phyloP scores from a whole-genome alignment of 108 stramenopile genomes.

The Bacterosira constricta region DNA sequence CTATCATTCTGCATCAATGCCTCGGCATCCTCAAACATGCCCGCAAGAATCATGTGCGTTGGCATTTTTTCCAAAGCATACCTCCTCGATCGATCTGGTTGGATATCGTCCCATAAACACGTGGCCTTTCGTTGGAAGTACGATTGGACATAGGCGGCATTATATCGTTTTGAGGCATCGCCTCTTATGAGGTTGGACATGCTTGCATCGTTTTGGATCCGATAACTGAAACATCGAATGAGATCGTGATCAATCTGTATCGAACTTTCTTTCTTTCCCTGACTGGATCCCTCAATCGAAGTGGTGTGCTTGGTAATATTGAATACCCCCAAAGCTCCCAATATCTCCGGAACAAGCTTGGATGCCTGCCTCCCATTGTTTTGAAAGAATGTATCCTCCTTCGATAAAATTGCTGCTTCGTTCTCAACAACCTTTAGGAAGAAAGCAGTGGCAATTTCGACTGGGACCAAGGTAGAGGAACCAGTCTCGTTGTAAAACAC shows the following conservation, averaged over 20 bases:
- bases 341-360: conserved; percentile 69
- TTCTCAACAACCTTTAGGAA: conserved; percentile 64
- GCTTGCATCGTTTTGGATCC: conserved; percentile 47
- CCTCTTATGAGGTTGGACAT: conserved; percentile 55
- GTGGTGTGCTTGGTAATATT: conserved; percentile 46
- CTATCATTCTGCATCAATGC: conserved; percentile 60
- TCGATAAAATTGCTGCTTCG: conserved; percentile 24
- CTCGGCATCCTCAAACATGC: conserved; percentile 62
- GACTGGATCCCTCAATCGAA: background rate
- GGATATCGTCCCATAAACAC: conserved; percentile 55
- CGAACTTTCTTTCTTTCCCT: conserved; percentile 54
- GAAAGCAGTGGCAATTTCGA: conserved; percentile 57
- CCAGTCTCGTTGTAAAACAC: conserved; percentile 71
- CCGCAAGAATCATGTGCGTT: conserved; percentile 73
- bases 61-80: conserved; percentile 76
- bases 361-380: conserved; percentile 71
- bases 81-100: conserved; percentile 63
- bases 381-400: conserved; percentile 59
- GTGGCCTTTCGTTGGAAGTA: conserved; percentile 43
- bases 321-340: conserved; percentile 71
- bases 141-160: conserved; percentile 63
- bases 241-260: conserved; percentile 71
- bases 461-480: conserved; percentile 55
- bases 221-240: conserved; percentile 65
- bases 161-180: conserved; percentile 65